phyloP scores from a whole-genome alignment of 768 basidiomycete species.

The Tulasnella sp. region DNA sequence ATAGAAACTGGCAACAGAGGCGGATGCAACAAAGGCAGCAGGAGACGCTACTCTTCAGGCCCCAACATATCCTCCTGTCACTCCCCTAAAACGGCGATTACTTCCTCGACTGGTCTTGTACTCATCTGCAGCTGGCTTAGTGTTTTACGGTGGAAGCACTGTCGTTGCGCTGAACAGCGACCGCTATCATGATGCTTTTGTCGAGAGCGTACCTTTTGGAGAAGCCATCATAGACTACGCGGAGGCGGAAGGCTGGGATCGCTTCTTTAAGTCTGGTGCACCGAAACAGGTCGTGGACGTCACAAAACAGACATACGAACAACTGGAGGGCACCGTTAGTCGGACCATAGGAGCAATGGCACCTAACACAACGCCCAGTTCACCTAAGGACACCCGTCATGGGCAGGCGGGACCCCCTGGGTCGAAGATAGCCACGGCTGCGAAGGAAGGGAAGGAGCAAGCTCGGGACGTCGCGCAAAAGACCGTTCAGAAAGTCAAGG shows the following conservation, averaged over 20 bases:
- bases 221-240: constrained; percentile 69
- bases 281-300: constrained; percentile 13
- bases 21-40: constrained; percentile 24
- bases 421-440: constrained; percentile 14
- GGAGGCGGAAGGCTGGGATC: constrained; percentile 68
- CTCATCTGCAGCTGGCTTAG: constrained; percentile 53
- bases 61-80: constrained; percentile 29
- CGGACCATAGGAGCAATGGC: constrained; percentile 11
- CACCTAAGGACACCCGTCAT: background rate
- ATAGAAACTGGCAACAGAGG: constrained; percentile 56
- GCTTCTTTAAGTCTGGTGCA: background rate
- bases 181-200: constrained; percentile 78
- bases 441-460: constrained; percentile 28
- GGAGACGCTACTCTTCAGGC: constrained; percentile 22
- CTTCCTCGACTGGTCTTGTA: constrained; percentile 56
- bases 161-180: constrained; percentile 69
- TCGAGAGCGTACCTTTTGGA: constrained; percentile 67
- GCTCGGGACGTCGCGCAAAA: constrained; percentile 11
- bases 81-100: constrained; percentile 39
- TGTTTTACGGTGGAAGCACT: constrained; percentile 75
- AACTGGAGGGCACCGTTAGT: constrained; percentile 8
- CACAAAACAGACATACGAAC: background rate
- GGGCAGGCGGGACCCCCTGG: constrained; percentile 8
- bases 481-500: constrained; percentile 17
- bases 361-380: background rate